phyloP scores from a whole-genome alignment of 331 rosid species.

The Cydonia oblonga region DNA sequence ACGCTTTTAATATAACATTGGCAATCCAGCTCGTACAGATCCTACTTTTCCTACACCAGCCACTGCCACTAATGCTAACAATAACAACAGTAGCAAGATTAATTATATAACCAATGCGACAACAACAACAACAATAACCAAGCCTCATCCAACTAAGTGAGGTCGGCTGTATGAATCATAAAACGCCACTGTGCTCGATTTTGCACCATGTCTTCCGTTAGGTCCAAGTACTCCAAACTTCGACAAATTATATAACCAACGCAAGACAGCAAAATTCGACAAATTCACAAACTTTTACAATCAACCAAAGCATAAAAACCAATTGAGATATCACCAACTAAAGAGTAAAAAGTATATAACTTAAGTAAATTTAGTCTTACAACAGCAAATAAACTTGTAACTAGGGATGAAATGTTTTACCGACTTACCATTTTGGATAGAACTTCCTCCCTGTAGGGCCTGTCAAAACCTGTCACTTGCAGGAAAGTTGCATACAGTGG shows the following conservation, averaged over 20 bases:
- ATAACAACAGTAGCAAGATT: background rate
- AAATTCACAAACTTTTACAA: background rate
- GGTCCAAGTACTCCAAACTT: too few relatives aligned
- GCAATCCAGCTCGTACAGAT: background rate
- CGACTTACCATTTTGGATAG: slow-evolving; percentile 46
- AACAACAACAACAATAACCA: too few relatives aligned
- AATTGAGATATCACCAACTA: background rate
- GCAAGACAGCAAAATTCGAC: too few relatives aligned
- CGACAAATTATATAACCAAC: background rate
- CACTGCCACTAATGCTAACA: background rate
- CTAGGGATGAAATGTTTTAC: background rate
- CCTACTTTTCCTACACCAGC: too few relatives aligned
- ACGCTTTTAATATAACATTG: background rate
- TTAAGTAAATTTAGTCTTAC: background rate
- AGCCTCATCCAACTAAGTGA: too few relatives aligned
- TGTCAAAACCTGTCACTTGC: slow-evolving; percentile 38
- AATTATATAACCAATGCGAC: too few relatives aligned
- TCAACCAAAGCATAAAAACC: background rate
- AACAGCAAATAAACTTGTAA: background rate
- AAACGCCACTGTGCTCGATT: too few relatives aligned
- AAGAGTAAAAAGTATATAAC: background rate
- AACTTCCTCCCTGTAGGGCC: slow-evolving; percentile 65
- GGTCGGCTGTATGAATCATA: too few relatives aligned
- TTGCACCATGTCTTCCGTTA: too few relatives aligned
- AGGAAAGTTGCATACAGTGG: slow-evolving; percentile 75